These are phyloP conservation scores for Colletotrichum eremochloae DNA, from an alignment of 2,329 filamentous ascomycete genomes.

Conservation along the genomic window DNA sequence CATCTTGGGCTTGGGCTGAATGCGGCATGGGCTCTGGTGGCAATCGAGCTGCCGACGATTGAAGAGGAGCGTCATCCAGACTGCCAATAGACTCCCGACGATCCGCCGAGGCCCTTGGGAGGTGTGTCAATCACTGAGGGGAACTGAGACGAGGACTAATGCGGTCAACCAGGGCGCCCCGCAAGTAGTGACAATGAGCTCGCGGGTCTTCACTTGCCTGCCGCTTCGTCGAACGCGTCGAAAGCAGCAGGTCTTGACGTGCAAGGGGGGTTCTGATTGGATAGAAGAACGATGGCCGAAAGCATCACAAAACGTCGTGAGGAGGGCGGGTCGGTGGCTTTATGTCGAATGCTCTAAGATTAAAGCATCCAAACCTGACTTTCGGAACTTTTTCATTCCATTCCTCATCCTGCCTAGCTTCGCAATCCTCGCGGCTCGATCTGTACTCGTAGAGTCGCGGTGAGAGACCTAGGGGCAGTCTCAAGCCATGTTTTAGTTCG, in stretches of 20 bases:
- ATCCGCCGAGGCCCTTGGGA: constrained; percentile 1
- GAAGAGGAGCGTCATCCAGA: constrained; percentile 23
- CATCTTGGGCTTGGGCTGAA: constrained; percentile 24
- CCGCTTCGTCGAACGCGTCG: constrained; percentile 23
- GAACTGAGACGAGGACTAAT: constrained; percentile 11
- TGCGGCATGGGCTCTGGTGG: constrained; percentile 16
- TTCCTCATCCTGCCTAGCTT: constrained; percentile 18
- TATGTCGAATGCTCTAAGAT: constrained; percentile 34
- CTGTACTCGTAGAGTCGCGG: constrained; percentile 25
- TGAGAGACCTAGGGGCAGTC: constrained; percentile 28
- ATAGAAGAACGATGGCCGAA: constrained; percentile 22
- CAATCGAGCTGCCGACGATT: constrained; percentile 28
- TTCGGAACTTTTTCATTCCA: constrained; percentile 19
- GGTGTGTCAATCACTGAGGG: constrained; percentile 28
- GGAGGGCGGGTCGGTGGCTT: constrained; percentile 35
- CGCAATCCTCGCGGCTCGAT: constrained; percentile 21
- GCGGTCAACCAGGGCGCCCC: constrained; percentile 24
- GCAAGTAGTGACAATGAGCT: constrained; percentile 25
- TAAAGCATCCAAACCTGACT: constrained; percentile 20
- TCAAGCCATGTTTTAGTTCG: constrained; percentile 41
- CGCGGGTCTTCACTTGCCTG: constrained; percentile 20
- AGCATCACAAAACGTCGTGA: constrained; percentile 34
- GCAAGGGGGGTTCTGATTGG: constrained; percentile 15
- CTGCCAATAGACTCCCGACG: constrained; percentile 15
- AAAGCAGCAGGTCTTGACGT: constrained; percentile 25